phyloP scores from a whole-genome alignment of 148 eudicot species.

The Arbutus unedo region DNA sequence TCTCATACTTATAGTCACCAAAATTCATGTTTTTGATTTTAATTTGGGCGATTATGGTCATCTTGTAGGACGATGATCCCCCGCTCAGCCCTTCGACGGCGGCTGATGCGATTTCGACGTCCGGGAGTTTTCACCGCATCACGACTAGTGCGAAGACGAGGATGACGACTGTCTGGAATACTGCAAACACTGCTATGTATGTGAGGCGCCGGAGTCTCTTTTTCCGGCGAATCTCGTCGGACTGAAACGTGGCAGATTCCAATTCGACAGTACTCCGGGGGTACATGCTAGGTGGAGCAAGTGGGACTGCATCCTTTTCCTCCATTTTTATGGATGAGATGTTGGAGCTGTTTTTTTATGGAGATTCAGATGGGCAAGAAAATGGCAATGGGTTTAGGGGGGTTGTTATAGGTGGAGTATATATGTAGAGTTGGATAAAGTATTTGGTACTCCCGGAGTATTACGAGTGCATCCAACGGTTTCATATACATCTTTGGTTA shows the following conservation, averaged over 20 bases:
- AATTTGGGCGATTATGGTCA: conserved; percentile 13
- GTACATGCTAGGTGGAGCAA: not conserved
- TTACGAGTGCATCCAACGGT: too few relatives aligned
- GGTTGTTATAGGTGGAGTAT: too few relatives aligned
- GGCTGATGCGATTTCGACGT: not conserved
- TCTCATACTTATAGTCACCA: conserved; percentile 15
- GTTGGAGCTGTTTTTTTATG: not conserved
- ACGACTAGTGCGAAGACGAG: conserved; percentile 11
- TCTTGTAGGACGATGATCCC: not conserved
- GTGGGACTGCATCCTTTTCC: not conserved
- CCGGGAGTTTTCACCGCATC: conserved; percentile 17
- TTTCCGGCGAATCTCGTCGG: not conserved
- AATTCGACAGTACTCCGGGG: not conserved
- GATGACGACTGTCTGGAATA: conserved; percentile 11
- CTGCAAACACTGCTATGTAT: not conserved
- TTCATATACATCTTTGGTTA: too few relatives aligned
- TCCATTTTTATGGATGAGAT: not conserved
- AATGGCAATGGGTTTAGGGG: not conserved
- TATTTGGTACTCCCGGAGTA: too few relatives aligned
- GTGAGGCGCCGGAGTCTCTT: not conserved
- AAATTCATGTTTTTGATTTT: conserved; percentile 26
- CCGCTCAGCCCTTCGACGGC: conserved; percentile 4
- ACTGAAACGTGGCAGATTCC: not conserved
- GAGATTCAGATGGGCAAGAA: not conserved
- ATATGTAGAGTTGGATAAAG: not conserved